Percentiles rank a stretch among this genome's conserved stretches.
Evolutionary conservation across 495 filamentous ascomycete genomes (phyloP).

Genomic region (Aspergillus haitiensis): DNA sequence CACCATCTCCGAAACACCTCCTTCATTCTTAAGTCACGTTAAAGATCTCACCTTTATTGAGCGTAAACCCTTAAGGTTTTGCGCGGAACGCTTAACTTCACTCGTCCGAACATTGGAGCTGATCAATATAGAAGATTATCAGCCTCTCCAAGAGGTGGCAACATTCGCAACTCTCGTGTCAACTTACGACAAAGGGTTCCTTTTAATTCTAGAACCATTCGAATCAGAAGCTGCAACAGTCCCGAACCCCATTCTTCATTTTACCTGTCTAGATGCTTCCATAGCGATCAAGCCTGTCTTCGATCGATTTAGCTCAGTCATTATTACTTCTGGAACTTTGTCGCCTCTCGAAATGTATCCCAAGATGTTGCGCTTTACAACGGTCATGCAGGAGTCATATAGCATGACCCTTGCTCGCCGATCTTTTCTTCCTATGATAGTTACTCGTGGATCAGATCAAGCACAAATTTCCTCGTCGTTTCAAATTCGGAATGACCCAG

Average conservation of each 20-base stretch:
- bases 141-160: slow-evolving; percentile 94
- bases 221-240: slow-evolving; percentile 95
- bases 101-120: slow-evolving; percentile 94
- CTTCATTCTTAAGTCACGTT: slow-evolving; percentile 88
- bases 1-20: slow-evolving; percentile 94
- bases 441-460: slow-evolving; percentile 93
- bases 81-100: slow-evolving; percentile 90
- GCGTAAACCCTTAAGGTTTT: slow-evolving; percentile 93
- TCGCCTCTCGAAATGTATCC: slow-evolving; percentile 99
- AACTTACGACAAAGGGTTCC: slow-evolving; percentile 96
- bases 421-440: slow-evolving; percentile 96
- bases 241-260: slow-evolving; percentile 92
- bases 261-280: slow-evolving; percentile 94
- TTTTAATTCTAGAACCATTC: slow-evolving; percentile 93
- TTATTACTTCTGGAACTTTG: slow-evolving; percentile 97
- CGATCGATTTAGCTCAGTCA: slow-evolving; percentile 94
- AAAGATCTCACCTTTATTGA: slow-evolving; percentile 97
- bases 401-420: slow-evolving; percentile 93
- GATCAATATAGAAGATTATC: slow-evolving; percentile 96
- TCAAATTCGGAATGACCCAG: slow-evolving; percentile 90
- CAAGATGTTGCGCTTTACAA: slow-evolving; percentile 91
- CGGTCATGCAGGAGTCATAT: slow-evolving; percentile 95
- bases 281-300: slow-evolving; percentile 99
- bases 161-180: slow-evolving; percentile 97
- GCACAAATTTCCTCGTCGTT: slow-evolving; percentile 87